Evolutionary conservation across 805 yeast species (phyloP), one percentile per base, ranked within the genome.

Genomic region (Candida ascalaphidarum): DNA sequence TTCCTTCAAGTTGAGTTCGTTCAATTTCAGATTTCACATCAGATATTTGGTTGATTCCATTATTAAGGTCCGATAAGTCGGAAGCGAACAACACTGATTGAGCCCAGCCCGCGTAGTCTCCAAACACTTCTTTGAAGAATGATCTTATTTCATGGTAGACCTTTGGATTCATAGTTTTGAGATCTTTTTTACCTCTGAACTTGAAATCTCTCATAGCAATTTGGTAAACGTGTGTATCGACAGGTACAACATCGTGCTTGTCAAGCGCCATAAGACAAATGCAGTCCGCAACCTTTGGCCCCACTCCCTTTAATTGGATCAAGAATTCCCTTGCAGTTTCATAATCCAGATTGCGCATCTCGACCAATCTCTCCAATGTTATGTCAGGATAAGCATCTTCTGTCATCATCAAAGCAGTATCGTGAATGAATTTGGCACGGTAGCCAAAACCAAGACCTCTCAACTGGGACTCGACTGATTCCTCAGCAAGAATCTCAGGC

Each of bases 251-350:
- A 31, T 79, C 84, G 44, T 81, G 84, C 49, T 82, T 79, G 43
- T 81, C 89, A 35, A 89, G 61, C 2, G 92, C 77, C 96, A 92
- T 89, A 25, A 92, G 61, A 38, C 94, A 78, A 11, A 92, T 92
- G 51, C 98, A 92, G 43, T 92, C 98, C 0, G 98, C 96, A 2
- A 92, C 97, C 55, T 92, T 92, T 1, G 97, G 97, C 0, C 98
- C 98, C 0, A 92, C 96, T 1, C 98, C 98, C 3, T 71, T 63
- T 41, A 81, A 79, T 35, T 70, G 64, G 37, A 80, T 60, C 23
- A 92, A 55, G 27, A 67, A 74, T 5, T 64, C 60, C 35, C 76
- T 81, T 2, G 78, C 77, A 5, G 61, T 68, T 25, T 57, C 63
- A 37, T 76, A 74, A 3, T 65, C 48, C 22, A 56, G 46, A 1